Percentiles rank a stretch among this genome's conserved stretches.
Evolutionary conservation across 148 eudicot genomes (phyloP).

Genomic region (Arbutus unedo): DNA sequence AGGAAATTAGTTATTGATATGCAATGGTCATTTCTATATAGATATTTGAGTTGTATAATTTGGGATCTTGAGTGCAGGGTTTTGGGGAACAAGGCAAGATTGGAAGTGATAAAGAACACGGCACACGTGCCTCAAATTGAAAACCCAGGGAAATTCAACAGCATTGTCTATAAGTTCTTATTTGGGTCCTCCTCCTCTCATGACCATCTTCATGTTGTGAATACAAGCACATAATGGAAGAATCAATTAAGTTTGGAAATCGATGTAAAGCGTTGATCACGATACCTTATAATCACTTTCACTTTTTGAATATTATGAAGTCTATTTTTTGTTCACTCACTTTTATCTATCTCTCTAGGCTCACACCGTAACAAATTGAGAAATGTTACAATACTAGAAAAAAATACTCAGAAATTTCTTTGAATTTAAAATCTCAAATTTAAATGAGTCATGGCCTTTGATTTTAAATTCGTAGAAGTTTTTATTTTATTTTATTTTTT

Average conservation of each 20-base stretch:
- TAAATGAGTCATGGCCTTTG: too few species aligned
- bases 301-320: too few species aligned
- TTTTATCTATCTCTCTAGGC: not conserved
- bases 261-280: not conserved
- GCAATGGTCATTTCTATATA: too few species aligned
- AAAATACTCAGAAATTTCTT: too few species aligned
- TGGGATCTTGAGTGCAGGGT: conserved; percentile 23
- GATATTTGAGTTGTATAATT: not conserved
- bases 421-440: too few species aligned
- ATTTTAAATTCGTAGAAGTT: too few species aligned
- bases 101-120: conserved; percentile 42
- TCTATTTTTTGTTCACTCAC: not conserved
- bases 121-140: conserved; percentile 49
- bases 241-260: not conserved
- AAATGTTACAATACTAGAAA: too few species aligned
- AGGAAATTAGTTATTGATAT: too few species aligned
- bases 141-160: conserved; percentile 32
- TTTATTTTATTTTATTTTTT: too few species aligned
- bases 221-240: not conserved
- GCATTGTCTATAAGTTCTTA: conserved; percentile 35
- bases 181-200: conserved; percentile 12
- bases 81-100: conserved; percentile 38
- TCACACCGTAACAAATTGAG: too few species aligned
- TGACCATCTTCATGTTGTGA: not conserved
- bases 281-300: not conserved